Evolutionary conservation across 192 early-diverging fungal genomes (phyloP).

Genomic region (Rhizophagus clarus): DNA sequence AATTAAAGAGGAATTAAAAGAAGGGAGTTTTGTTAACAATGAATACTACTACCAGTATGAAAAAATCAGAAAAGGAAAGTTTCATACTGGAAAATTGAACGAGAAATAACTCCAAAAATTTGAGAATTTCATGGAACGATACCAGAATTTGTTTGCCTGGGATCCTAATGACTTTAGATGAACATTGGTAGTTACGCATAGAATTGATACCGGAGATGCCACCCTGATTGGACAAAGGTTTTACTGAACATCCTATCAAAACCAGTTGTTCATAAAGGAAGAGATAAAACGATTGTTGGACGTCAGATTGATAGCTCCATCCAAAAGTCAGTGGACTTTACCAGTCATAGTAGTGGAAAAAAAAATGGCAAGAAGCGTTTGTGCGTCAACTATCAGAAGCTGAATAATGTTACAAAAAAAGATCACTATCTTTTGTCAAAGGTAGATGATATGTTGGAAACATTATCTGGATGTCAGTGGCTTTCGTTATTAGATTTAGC

Average conservation of each 20-base stretch:
- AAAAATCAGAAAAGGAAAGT: too few relatives aligned
- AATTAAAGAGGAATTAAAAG: too few relatives aligned
- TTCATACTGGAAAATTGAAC: too few relatives aligned
- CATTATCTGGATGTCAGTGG: background rate
- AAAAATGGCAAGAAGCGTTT: constrained; percentile 40
- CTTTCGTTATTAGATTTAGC: constrained; percentile 37
- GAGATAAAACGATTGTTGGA: background rate
- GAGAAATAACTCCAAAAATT: too few relatives aligned
- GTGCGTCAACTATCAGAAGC: constrained; percentile 44
- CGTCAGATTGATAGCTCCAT: background rate
- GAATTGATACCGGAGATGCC: background rate
- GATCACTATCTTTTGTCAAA: constrained; percentile 45
- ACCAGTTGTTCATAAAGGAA: background rate
- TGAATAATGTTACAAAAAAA: constrained; percentile 43
- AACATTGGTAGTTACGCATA: background rate
- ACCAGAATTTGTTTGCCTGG: background rate
- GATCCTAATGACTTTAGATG: background rate
- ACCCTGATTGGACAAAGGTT: background rate
- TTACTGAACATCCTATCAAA: background rate
- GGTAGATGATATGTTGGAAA: constrained; percentile 41
- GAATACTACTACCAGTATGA: too few relatives aligned
- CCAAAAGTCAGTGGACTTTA: constrained; percentile 19
- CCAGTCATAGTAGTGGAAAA: constrained; percentile 49
- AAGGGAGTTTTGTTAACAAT: too few relatives aligned
- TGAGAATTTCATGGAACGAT: too few relatives aligned